Evolutionary conservation across 331 rosid species (phyloP), one percentile per base, ranked within the genome.

Genomic region (Quercus phellos): DNA sequence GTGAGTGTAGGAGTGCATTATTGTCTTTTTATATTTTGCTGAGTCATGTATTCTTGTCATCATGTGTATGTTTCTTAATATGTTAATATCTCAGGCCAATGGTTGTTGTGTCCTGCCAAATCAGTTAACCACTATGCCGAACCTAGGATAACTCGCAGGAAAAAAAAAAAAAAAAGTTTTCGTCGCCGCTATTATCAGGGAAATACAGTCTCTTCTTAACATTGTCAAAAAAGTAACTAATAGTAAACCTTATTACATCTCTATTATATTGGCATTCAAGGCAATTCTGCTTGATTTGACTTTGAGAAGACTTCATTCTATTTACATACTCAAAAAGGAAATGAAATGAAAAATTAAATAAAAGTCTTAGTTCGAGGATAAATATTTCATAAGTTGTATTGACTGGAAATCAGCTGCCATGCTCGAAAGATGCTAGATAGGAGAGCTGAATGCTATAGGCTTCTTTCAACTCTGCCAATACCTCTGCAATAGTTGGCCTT

Each of bases 401-500:
- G 19, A 5, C 2, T 29, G 10, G 24, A 72, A 74, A 67, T 68
- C 71, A 82, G 35, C 29, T 84, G 55, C 74, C 74, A 86, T 76
- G 77, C 85, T 63, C 82, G 61, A 58, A 74, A 29, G 90, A 77
- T 51, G 90, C 90, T 3, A 90, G 92, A 82, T 88, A 89, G 29
- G 86, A 81, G 61, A 92, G 90, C 72, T 94, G 98, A 72, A 90
- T 78, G 55, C 61, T 79, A 70, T 88, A 94, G 51, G 98, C 93
- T 82, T 92, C 87, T 81, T 86, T 85, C 12, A 94, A 82, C 84
- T 90, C 90, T 17, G 91, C 88, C 78, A 94, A 84, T 4, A 94
- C 94, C 73, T 88, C 84, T 19, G 88, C 89, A 70, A 90, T 92
- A 17, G 81, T 72, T 43, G 98, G 97, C 68, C 98, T 94, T 55